A percentile compares a stretch with the other conserved stretches of the same genome.
Evolutionary conservation across 2,329 filamentous ascomycete genomes (phyloP).

Genomic region (Penicillium paneum): DNA sequence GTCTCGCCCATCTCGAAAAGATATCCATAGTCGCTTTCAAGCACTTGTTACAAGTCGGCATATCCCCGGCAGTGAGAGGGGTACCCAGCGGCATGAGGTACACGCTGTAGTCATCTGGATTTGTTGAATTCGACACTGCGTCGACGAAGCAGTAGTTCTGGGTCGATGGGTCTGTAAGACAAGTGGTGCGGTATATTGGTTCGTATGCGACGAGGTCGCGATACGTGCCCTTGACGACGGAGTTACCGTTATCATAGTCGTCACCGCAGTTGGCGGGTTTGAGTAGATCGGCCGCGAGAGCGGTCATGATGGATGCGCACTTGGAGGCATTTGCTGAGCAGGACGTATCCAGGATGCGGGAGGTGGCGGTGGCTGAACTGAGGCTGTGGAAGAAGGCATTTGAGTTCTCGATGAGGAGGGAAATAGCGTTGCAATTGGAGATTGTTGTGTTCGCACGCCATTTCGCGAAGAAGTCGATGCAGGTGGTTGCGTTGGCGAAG

Average conservation of each 20-base stretch:
- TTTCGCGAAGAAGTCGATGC: slow-evolving; percentile 57
- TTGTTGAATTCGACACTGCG: slow-evolving; percentile 72
- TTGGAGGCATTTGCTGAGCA: slow-evolving; percentile 65
- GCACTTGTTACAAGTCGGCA: slow-evolving; percentile 74
- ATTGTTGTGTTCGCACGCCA: slow-evolving; percentile 67
- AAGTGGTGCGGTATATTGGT: slow-evolving; percentile 74
- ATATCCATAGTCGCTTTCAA: slow-evolving; percentile 77
- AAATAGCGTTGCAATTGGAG: slow-evolving; percentile 74
- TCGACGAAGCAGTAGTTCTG: slow-evolving; percentile 75
- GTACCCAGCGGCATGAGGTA: slow-evolving; percentile 84
- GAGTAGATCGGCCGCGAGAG: slow-evolving; percentile 64
- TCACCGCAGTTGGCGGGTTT: slow-evolving; percentile 62
- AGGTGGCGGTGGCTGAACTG: slow-evolving; percentile 67
- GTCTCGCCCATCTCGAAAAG: slow-evolving; percentile 66
- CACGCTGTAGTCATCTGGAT: slow-evolving; percentile 69
- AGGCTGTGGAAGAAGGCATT: slow-evolving; percentile 77
- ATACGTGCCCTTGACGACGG: slow-evolving; percentile 70
- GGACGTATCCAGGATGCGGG: slow-evolving; percentile 72
- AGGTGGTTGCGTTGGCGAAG: slow-evolving; percentile 52
- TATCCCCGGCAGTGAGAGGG: slow-evolving; percentile 56
- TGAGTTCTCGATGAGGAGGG: slow-evolving; percentile 80
- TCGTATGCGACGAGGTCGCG: slow-evolving; percentile 73
- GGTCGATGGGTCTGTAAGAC: slow-evolving; percentile 65
- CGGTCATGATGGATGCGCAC: slow-evolving; percentile 65
- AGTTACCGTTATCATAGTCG: slow-evolving; percentile 67